Percentiles rank a stretch among this genome's conserved stretches.
These are phyloP conservation scores for Gossypium herbaceum DNA, from an alignment of 345 rosid genomes.

Conservation along the genomic window DNA sequence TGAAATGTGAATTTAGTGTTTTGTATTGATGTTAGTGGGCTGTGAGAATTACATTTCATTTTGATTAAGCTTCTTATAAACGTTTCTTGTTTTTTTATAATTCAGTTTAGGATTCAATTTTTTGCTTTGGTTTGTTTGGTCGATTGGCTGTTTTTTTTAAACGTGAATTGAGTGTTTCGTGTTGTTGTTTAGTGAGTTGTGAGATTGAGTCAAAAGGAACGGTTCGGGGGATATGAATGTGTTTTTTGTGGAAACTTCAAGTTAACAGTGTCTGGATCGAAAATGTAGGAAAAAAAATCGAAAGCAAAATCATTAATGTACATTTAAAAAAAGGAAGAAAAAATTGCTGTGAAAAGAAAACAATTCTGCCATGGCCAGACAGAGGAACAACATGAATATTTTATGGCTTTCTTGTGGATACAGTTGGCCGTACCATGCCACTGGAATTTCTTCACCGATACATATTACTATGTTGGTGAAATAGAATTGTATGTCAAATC, in stretches of 20 bases:
- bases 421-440: neutral
- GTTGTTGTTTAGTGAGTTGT: slow-evolving; percentile 7
- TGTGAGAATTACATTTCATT: neutral
- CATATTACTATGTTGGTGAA: neutral
- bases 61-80: slow-evolving; percentile 15
- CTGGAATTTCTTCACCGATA: neutral
- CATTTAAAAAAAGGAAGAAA: neutral
- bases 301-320: neutral
- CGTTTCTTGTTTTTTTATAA: neutral
- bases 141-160: neutral
- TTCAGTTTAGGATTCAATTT: neutral
- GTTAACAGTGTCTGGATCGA: neutral
- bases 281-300: neutral
- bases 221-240: slow-evolving; percentile 5
- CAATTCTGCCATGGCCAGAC: neutral
- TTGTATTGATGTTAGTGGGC: slow-evolving; percentile 8
- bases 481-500: neutral
- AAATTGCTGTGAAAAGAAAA: neutral
- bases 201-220: neutral
- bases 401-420: neutral
- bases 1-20: neutral
- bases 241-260: slow-evolving; percentile 1
- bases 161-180: neutral
- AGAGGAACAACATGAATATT: neutral
- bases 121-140: neutral